Percentiles rank a stretch among this genome's conserved stretches.
These are phyloP conservation scores for Cladophialophora immunda DNA, from an alignment of 2,329 filamentous ascomycete species.

Conservation along the genomic window DNA sequence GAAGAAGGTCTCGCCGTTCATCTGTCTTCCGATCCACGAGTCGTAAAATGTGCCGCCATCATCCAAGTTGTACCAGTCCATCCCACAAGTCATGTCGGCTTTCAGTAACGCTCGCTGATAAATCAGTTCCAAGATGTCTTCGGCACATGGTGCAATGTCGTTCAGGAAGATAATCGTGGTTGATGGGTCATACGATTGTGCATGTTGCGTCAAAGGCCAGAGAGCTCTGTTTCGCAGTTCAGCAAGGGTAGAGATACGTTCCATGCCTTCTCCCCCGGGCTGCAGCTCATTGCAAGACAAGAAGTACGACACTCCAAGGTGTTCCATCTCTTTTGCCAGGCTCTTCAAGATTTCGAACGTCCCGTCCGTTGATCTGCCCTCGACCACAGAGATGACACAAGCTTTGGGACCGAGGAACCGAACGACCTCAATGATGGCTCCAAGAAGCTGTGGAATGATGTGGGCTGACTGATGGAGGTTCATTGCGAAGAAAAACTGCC, in stretches of 20 bases:
- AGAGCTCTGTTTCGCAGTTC: conserved; percentile 63
- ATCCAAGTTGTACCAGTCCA: conserved; percentile 63
- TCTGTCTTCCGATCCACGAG: conserved; percentile 63
- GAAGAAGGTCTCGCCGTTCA: conserved; percentile 66
- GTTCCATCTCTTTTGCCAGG: conserved; percentile 52
- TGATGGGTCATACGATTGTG: conserved; percentile 43
- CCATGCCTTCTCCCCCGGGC: conserved; percentile 47
- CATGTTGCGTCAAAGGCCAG: conserved; percentile 51
- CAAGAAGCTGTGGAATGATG: conserved; percentile 61
- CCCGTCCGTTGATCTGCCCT: conserved; percentile 64
- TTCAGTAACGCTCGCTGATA: conserved; percentile 57
- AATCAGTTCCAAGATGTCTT: conserved; percentile 66
- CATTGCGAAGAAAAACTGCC: conserved; percentile 62
- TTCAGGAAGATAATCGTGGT: conserved; percentile 63
- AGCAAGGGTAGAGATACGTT: conserved; percentile 60
- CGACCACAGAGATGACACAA: conserved; percentile 65
- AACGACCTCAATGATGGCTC: conserved; percentile 61
- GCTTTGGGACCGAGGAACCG: conserved; percentile 60
- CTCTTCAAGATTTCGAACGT: conserved; percentile 60
- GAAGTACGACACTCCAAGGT: conserved; percentile 40
- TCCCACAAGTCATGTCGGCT: conserved; percentile 66
- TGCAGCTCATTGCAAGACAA: conserved; percentile 52
- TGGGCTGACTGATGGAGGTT: conserved; percentile 57
- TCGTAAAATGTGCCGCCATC: conserved; percentile 64
- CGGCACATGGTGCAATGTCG: conserved; percentile 61